These are phyloP conservation scores for Carex kokanica DNA, from an alignment of 176 grass and related monocot genomes.

Conservation along the genomic window DNA sequence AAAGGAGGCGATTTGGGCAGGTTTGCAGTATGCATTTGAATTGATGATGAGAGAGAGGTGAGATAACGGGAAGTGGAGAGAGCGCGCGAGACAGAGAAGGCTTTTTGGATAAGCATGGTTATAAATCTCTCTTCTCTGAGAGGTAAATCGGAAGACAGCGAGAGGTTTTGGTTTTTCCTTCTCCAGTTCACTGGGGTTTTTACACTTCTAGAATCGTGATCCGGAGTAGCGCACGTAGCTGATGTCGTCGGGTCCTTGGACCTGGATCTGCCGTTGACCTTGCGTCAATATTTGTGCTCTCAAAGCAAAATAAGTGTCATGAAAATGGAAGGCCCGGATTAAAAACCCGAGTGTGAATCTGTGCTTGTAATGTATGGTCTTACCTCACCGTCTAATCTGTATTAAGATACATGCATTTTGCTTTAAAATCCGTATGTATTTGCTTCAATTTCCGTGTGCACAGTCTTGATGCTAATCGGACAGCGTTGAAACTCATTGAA, in stretches of 20 bases:
- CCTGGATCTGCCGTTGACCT: neutral
- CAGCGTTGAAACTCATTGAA: no score
- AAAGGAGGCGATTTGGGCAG: conserved; percentile 17
- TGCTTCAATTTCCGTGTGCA: no score
- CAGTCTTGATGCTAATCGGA: no score
- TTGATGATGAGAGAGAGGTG: conserved; percentile 2
- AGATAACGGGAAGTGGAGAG: conserved; percentile 22
- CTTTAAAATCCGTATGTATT: no score
- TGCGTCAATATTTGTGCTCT: neutral
- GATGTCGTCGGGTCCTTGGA: neutral
- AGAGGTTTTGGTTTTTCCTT: conserved; percentile 16
- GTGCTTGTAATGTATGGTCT: no score
- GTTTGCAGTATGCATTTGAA: conserved; percentile 7
- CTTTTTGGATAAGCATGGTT: conserved; percentile 29
- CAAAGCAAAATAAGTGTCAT: neutral
- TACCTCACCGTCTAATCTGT: no score
- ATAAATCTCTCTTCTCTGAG: neutral
- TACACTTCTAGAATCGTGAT: neutral
- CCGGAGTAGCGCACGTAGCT: neutral
- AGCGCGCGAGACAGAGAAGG: neutral
- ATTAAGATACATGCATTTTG: no score
- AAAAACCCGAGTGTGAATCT: neutral
- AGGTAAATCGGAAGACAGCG: neutral
- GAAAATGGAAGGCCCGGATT: neutral
- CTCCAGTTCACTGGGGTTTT: neutral